Percentiles rank a stretch among this genome's conserved stretches.
phyloP scores from a whole-genome alignment of 2,329 filamentous ascomycete genomes.

The Parastagonospora avenae region DNA sequence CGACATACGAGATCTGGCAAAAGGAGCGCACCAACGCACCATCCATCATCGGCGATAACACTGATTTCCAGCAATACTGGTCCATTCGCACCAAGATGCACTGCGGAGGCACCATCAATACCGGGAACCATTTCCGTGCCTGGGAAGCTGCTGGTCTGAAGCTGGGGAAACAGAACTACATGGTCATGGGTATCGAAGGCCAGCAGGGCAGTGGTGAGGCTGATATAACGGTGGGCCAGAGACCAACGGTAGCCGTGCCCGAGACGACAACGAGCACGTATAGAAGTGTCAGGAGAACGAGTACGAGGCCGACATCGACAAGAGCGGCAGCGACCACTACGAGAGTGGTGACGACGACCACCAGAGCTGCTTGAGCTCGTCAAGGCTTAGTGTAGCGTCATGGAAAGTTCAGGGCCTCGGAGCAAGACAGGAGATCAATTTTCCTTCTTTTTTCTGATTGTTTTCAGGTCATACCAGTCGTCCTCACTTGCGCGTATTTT shows the following conservation, averaged over 20 bases:
- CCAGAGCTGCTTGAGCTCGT: too few species aligned
- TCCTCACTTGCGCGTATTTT: too few species aligned
- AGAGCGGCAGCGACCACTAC: neutral
- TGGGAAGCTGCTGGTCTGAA: neutral
- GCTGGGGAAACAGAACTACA: conserved; percentile 4
- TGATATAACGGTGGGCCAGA: conserved; percentile 1
- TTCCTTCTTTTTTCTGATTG: too few species aligned
- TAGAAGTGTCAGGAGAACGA: neutral
- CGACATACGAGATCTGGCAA: conserved; percentile 3
- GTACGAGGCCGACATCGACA: neutral
- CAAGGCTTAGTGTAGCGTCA: too few species aligned
- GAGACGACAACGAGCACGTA: neutral
- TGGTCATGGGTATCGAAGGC: conserved; percentile 9
- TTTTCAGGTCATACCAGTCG: too few species aligned
- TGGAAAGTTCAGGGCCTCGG: too few species aligned
- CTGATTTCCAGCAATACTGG: conserved; percentile 1
- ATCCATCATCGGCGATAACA: neutral
- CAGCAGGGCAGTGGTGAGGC: conserved; percentile 6
- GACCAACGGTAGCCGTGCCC: neutral
- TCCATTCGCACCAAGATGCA: conserved; percentile 3
- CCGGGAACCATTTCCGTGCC: conserved; percentile 1
- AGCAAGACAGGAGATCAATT: too few species aligned
- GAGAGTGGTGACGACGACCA: neutral
- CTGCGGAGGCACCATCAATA: conserved; percentile 1
- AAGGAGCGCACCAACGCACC: conserved; percentile 1